phyloP scores from a whole-genome alignment of 2,329 filamentous ascomycete species.

The Fusarium cyanostomum region DNA sequence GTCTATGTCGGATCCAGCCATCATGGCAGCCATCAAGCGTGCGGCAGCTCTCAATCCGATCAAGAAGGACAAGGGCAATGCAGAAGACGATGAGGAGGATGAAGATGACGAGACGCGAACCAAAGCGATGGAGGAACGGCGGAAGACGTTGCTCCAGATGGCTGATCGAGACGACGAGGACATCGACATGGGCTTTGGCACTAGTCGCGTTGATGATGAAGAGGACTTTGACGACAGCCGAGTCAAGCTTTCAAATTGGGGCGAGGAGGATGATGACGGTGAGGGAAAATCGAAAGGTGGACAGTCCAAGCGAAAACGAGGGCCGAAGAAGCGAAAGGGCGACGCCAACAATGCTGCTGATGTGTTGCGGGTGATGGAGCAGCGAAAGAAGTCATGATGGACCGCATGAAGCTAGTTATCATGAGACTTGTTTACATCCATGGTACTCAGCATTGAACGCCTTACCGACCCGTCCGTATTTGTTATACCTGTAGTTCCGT shows the following conservation, averaged over 20 bases:
- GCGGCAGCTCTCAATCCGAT: slow-evolving; percentile 72
- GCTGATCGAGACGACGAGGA: slow-evolving; percentile 87
- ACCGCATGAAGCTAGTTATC: slow-evolving; percentile 6
- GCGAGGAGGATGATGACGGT: slow-evolving; percentile 59
- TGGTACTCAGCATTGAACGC: not conserved
- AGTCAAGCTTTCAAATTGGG: slow-evolving; percentile 75
- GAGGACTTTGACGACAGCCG: slow-evolving; percentile 78
- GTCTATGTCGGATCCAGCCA: slow-evolving; percentile 76
- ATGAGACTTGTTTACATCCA: slow-evolving; percentile 19
- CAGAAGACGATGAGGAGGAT: slow-evolving; percentile 43
- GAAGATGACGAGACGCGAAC: slow-evolving; percentile 56
- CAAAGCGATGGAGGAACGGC: slow-evolving; percentile 71
- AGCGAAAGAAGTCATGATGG: slow-evolving; percentile 53
- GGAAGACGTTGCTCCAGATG: slow-evolving; percentile 77
- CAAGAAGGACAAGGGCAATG: slow-evolving; percentile 48
- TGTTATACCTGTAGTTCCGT: not conserved
- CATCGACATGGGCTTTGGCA: slow-evolving; percentile 94
- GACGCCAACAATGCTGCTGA: slow-evolving; percentile 82
- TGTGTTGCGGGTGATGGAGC: slow-evolving; percentile 81
- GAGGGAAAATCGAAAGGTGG: slow-evolving; percentile 56
- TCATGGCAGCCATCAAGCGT: slow-evolving; percentile 86
- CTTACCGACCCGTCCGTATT: not conserved
- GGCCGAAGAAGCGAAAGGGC: slow-evolving; percentile 78
- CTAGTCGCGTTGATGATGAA: slow-evolving; percentile 85
- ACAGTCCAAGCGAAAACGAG: slow-evolving; percentile 72